A percentile compares a stretch with the other conserved stretches of the same genome.
phyloP scores from a whole-genome alignment of 176 grass and related monocot species.

The Oropetium thomaeum region DNA sequence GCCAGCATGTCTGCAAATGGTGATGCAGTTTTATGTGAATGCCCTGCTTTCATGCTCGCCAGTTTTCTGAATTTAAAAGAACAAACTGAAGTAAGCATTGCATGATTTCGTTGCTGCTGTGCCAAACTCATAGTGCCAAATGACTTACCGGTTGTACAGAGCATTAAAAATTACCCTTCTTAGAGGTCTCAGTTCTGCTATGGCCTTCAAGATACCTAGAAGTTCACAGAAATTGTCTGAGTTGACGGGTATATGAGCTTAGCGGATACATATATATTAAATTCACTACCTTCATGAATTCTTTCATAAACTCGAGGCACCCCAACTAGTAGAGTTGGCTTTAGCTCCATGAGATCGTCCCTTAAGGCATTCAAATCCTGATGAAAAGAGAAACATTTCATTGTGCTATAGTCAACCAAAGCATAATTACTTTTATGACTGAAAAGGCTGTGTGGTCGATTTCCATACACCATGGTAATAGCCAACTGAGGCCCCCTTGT shows the following conservation, averaged over 20 bases:
- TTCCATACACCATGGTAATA: constrained; percentile 91
- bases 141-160: constrained; percentile 83
- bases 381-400: constrained; percentile 5
- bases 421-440: not conserved
- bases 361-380: constrained; percentile 90
- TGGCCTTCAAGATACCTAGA: constrained; percentile 78
- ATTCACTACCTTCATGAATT: constrained; percentile 81
- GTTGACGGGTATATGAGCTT: constrained; percentile 1
- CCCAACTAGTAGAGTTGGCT: constrained; percentile 87
- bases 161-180: constrained; percentile 95
- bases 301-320: constrained; percentile 95
- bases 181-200: constrained; percentile 82
- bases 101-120: constrained; percentile 18
- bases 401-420: not conserved
- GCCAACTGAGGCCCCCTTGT: constrained; percentile 93
- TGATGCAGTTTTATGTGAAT: constrained; percentile 79
- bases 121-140: constrained; percentile 34
- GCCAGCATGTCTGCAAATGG: constrained; percentile 87
- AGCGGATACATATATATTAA: constrained; percentile 5
- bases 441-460: constrained; percentile 25
- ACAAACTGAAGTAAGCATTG: constrained; percentile 24
- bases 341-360: constrained; percentile 88
- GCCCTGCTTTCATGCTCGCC: constrained; percentile 77
- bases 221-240: constrained; percentile 29
- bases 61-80: constrained; percentile 59